A percentile compares a stretch with the other conserved stretches of the same genome.
Evolutionary conservation across 1,284 basidiomycete species (phyloP).

Genomic region (Thelephora terrestris): DNA sequence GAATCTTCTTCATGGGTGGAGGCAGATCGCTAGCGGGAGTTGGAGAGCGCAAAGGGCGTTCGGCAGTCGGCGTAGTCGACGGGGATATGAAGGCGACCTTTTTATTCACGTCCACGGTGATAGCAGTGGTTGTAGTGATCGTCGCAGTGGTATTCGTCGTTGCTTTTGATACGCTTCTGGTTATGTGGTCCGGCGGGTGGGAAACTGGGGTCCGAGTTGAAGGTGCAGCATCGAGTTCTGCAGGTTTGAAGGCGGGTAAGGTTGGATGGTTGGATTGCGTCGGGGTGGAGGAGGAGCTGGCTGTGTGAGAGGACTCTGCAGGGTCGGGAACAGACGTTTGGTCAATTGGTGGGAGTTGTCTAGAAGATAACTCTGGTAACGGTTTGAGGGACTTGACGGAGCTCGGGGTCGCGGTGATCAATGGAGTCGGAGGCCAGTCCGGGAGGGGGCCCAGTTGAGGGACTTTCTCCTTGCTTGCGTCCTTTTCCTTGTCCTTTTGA

Average conservation of each 20-base stretch:
- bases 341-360: constrained; percentile 42
- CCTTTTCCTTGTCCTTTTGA: constrained; percentile 32
- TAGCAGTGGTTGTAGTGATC: constrained; percentile 19
- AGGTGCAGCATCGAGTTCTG: constrained; percentile 10
- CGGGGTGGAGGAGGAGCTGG: constrained; percentile 23
- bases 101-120: constrained; percentile 46
- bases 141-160: constrained; percentile 1
- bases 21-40: constrained; percentile 20
- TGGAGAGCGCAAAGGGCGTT: constrained; percentile 29
- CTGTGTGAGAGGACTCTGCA: constrained; percentile 25
- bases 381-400: constrained; percentile 53
- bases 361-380: constrained; percentile 49
- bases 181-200: constrained; percentile 16
- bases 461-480: constrained; percentile 52
- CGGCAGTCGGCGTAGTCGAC: constrained; percentile 42
- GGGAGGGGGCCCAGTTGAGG: constrained; percentile 46
- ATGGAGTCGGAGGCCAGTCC: constrained; percentile 44
- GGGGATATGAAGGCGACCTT: constrained; percentile 80
- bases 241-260: constrained; percentile 14
- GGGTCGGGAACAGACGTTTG: constrained; percentile 19
- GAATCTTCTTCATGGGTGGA: constrained; percentile 42
- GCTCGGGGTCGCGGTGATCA: constrained; percentile 32
- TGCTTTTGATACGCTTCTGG: constrained; percentile 8
- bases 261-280: constrained; percentile 13
- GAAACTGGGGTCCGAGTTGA: constrained; percentile 6